Evolutionary conservation across 1,139 yeast species (phyloP), one percentile per base, ranked within the genome.

Genomic region (Lodderomyces metapsilosis): DNA sequence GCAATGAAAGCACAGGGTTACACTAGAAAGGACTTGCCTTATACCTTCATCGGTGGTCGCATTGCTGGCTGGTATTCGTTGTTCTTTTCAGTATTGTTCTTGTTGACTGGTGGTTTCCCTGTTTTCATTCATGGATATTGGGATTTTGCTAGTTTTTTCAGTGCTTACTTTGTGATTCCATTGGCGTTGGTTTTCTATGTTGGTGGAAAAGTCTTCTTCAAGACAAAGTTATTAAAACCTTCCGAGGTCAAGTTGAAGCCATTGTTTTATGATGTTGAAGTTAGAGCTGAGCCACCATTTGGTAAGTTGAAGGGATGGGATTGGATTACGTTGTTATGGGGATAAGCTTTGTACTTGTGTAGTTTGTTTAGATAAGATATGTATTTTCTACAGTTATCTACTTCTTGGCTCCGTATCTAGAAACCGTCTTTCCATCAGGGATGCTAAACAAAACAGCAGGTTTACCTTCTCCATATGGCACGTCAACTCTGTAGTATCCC

Each of bases 381-480:
- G n/a, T n/a, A n/a, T n/a, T n/a, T n/a, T n/a, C n/a, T n/a, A n/a
- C n/a, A n/a, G n/a, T n/a, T n/a, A n/a, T n/a, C n/a, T n/a, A n/a
- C n/a, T 64, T 63, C 61, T 68, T 67, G 34, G 88, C 83, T 59
- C 95, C 95, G 61, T 87, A 87, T 63, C 76, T 84, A 59, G 87
- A 82, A 39, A 85, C 92, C 44, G 88, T 71, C 72, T 91, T 92
- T 62, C 98, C 98, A 64, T 92, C 98, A 47, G 98, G 98, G 54
- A 92, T 89, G 51, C 96, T 86, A 70, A 87, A 92, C 74, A 92
- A 85, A 39, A 86, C 84, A 49, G 82, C 86, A 46, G 81, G 80
- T 52, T 81, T 71, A 41, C 80, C 84, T 42, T 74, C 77, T 37
- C 71, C 61, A 53, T 74, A 76, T 30, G 76, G 68, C 53, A 80